A percentile compares a stretch with the other conserved stretches of the same genome.
phyloP scores from a whole-genome alignment of 441 rosid species.

The Capsella rubella region DNA sequence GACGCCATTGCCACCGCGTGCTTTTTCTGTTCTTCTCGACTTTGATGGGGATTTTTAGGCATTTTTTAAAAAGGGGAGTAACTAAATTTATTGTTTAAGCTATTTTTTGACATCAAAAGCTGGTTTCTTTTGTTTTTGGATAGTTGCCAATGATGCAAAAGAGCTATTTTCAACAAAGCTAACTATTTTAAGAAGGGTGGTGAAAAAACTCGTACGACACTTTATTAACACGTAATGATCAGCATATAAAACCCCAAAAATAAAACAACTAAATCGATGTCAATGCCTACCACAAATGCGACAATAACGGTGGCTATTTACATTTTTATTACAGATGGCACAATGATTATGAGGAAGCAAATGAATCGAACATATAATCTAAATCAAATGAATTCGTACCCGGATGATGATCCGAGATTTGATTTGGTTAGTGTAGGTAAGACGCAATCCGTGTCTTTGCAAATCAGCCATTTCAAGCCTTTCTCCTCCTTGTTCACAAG shows the following conservation, averaged over 20 bases:
- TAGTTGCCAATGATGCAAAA: slow-evolving; percentile 26
- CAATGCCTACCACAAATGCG: background rate
- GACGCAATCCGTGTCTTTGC: slow-evolving; percentile 65
- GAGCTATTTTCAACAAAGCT: slow-evolving; percentile 36
- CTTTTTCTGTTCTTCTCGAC: slow-evolving; percentile 9
- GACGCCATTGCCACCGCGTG: slow-evolving; percentile 34
- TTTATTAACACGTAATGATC: slow-evolving; percentile 4
- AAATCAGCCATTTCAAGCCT: slow-evolving; percentile 59
- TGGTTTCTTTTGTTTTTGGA: slow-evolving; percentile 24
- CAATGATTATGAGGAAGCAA: background rate
- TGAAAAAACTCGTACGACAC: slow-evolving; percentile 1
- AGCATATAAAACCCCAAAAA: background rate
- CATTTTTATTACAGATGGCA: slow-evolving; percentile 14
- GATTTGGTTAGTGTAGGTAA: slow-evolving; percentile 58
- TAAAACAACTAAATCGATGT: background rate
- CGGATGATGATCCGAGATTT: slow-evolving; percentile 49
- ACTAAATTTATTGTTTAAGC: slow-evolving; percentile 34
- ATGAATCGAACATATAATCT: slow-evolving; percentile 8
- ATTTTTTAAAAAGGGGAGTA: slow-evolving; percentile 5
- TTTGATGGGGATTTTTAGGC: slow-evolving; percentile 14
- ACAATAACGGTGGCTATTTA: background rate
- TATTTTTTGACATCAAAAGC: slow-evolving; percentile 29
- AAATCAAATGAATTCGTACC: slow-evolving; percentile 50
- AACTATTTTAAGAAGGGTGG: slow-evolving; percentile 41
- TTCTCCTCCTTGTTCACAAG: slow-evolving; percentile 58